Evolutionary conservation across 2,329 filamentous ascomycete genomes (phyloP).

Genomic region (Saccharata proteae): DNA sequence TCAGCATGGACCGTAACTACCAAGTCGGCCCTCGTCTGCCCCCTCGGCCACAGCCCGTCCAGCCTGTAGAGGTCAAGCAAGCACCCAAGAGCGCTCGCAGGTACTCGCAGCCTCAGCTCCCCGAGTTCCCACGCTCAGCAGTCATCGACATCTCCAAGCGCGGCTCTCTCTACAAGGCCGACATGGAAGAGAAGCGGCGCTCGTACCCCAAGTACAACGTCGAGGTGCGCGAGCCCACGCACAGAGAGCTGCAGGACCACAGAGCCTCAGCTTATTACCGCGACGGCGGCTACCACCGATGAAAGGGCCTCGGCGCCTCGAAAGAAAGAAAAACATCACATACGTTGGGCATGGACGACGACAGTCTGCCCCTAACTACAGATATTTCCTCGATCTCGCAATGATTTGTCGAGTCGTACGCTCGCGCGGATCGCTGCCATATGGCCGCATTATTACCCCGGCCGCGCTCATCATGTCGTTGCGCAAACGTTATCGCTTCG

Average conservation of each 20-base stretch:
- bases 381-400: no score
- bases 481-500: no score
- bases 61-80: conserved; percentile 1
- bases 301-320: no score
- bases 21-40: conserved; percentile 27
- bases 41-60: conserved; percentile 4
- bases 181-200: conserved; percentile 22
- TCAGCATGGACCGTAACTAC: conserved; percentile 33
- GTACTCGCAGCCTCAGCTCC: conserved; percentile 19
- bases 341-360: no score
- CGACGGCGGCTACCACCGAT: no score
- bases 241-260: conserved; percentile 23
- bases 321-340: no score
- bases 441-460: no score
- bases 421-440: no score
- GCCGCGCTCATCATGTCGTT: no score
- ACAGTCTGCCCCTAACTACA: no score
- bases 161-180: conserved; percentile 29
- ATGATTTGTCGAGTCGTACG: no score
- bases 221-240: conserved; percentile 29
- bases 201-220: conserved; percentile 26
- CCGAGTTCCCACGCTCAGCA: conserved; percentile 20
- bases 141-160: conserved; percentile 16
- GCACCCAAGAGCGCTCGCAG: conserved; percentile 20
- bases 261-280: conserved; percentile 27